Percentiles rank a stretch among this genome's conserved stretches.
Evolutionary conservation across 441 rosid genomes (phyloP).

Genomic region (Pelargonium exstipulatum): DNA sequence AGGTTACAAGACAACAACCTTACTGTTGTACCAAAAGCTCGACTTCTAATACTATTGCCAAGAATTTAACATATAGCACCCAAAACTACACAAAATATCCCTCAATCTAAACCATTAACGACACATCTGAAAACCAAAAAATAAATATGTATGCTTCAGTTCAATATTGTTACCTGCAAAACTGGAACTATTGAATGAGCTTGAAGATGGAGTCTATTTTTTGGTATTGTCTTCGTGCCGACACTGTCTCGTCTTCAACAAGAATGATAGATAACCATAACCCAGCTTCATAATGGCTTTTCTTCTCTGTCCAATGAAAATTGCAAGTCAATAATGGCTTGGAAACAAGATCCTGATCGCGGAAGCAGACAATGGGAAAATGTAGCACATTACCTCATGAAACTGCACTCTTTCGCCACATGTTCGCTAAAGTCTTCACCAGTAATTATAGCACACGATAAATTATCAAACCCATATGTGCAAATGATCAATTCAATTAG

Average conservation of each 20-base stretch:
- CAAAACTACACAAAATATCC: too few species aligned
- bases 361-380: not conserved
- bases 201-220: slow-evolving; percentile 2
- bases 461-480: slow-evolving; percentile 7
- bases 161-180: not conserved
- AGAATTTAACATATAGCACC: too few species aligned
- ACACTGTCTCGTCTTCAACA: not conserved
- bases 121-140: too few species aligned
- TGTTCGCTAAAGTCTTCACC: slow-evolving; percentile 4
- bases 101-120: too few species aligned
- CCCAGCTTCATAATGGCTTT: not conserved
- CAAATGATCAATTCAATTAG: not conserved
- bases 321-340: not conserved
- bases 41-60: too few species aligned
- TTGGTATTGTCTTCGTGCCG: not conserved
- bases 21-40: too few species aligned
- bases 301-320: not conserved
- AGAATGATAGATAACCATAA: not conserved
- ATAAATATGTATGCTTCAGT: too few species aligned
- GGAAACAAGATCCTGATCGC: slow-evolving; percentile 2
- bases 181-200: not conserved
- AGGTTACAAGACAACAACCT: too few species aligned
- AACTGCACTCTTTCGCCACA: not conserved
- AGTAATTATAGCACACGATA: slow-evolving; percentile 12
- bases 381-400: not conserved